A percentile compares a stretch with the other conserved stretches of the same genome.
These are phyloP conservation scores for Russula brevipes DNA, from an alignment of 768 basidiomycete genomes.

Conservation along the genomic window DNA sequence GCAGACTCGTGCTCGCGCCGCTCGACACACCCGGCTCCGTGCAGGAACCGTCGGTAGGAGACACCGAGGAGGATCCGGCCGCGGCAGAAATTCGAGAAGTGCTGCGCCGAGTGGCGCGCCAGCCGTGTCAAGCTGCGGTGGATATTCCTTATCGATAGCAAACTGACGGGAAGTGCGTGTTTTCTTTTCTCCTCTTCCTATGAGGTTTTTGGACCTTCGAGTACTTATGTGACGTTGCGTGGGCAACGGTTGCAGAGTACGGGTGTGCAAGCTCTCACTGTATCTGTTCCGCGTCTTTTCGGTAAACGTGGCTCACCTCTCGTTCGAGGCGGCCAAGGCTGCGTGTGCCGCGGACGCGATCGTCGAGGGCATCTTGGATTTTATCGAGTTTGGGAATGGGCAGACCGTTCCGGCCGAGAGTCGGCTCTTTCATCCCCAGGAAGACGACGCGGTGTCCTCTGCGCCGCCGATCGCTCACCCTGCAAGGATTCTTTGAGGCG, in stretches of 20 bases:
- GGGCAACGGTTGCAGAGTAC: conserved; percentile 24
- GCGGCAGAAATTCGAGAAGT: conserved; percentile 49
- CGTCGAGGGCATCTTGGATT: conserved; percentile 50
- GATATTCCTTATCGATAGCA: conserved; percentile 46
- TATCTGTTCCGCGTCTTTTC: conserved; percentile 51
- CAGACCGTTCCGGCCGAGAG: conserved; percentile 37
- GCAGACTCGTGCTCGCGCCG: conserved; percentile 32
- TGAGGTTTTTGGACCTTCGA: background rate
- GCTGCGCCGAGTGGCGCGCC: conserved; percentile 51
- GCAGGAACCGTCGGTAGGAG: conserved; percentile 4
- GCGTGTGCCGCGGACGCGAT: conserved; percentile 54
- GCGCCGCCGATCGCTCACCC: conserved; percentile 27
- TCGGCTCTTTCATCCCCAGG: conserved; percentile 3
- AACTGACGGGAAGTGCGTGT: conserved; percentile 39
- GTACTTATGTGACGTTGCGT: background rate
- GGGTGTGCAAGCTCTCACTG: conserved; percentile 50
- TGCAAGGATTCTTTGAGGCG: conserved; percentile 59
- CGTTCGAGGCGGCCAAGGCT: conserved; percentile 41
- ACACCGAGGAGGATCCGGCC: conserved; percentile 22
- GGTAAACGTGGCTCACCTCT: conserved; percentile 41
- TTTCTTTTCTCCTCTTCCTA: background rate
- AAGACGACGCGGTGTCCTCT: conserved; percentile 17
- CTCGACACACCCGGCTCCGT: conserved; percentile 26
- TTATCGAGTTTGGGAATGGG: conserved; percentile 52
- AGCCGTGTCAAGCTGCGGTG: conserved; percentile 49